Base-by-base conservation (phyloP, 257 asterid genomes). In the Sherardia arvensis region DNA sequence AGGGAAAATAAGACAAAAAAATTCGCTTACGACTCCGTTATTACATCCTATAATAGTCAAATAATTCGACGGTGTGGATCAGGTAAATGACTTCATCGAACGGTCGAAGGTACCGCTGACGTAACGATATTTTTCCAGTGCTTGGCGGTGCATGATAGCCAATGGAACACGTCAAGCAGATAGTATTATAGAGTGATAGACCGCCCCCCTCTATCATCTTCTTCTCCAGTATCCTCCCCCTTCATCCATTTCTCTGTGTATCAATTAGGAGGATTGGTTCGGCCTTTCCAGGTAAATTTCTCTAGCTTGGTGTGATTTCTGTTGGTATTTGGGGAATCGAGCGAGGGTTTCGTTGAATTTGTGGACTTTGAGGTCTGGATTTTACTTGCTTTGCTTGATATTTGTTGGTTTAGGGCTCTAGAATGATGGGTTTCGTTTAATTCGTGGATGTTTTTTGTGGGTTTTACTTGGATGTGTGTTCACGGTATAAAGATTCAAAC, bases 311-410 rank as follows among this genome's bases (percentile, higher is more conserved):
- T n/a, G 2, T 36, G 28, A 38, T 40, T 40, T 26, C 28, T 20
- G 62, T 61, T 1, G 1, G 0, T 14, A 4, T 59, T 23, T 49
- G 54, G 38, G 5, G 15, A 26, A 47, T 71, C 53, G 28, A 47
- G 38, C 32, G 62, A 55, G 59, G 75, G 70, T 59, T 64, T 61
- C 29, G 23, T n/a, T n/a, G n/a, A n/a, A n/a, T n/a, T n/a, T n/a
- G n/a, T n/a, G n/a, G n/a, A n/a, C n/a, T n/a, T n/a, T n/a, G n/a
- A n/a, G n/a, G n/a, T n/a, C n/a, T n/a, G n/a, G n/a, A n/a, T n/a
- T n/a, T n/a, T n/a, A n/a, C n/a, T n/a, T n/a, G n/a, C n/a, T n/a
- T n/a, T n/a, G n/a, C n/a, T n/a, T n/a, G n/a, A n/a, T n/a, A 22
- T 22, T 68, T 25, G 28, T 21, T 27, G 34, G 36, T 57, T 48